Conservation (phyloP, 495 filamentous ascomycete genomes). For the Acidiella bohemica region DNA sequence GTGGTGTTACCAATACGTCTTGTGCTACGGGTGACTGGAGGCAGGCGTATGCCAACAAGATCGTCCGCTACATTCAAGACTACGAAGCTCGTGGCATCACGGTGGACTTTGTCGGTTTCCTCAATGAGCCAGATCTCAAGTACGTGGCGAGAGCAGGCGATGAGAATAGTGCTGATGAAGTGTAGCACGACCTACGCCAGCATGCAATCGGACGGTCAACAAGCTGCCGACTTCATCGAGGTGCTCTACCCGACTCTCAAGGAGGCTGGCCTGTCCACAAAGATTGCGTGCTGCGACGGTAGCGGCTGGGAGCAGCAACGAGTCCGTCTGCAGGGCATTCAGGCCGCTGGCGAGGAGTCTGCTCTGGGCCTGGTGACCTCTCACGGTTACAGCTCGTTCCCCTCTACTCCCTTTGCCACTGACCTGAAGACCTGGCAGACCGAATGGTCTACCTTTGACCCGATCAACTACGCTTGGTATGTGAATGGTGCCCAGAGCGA, state of each 20-base stretch:
- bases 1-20: conserved; percentile 34
- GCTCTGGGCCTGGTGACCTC: conserved; percentile 34
- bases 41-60: conserved; percentile 41
- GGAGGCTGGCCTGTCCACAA: conserved; percentile 26
- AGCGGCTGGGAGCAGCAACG: conserved; percentile 34
- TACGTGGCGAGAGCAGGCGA: no score
- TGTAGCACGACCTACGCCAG: conserved; percentile 30
- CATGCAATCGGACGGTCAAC: conserved; percentile 35
- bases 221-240: conserved; percentile 38
- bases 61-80: conserved; percentile 39
- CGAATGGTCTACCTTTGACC: conserved; percentile 38
- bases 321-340: conserved; percentile 30
- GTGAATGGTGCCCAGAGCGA: conserved; percentile 35
- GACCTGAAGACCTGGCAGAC: conserved; percentile 36
- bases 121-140: conserved; percentile 43
- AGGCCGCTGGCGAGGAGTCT: conserved; percentile 30
- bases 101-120: conserved; percentile 39
- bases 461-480: conserved; percentile 36
- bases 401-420: conserved; percentile 30
- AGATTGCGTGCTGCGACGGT: conserved; percentile 40
- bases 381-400: conserved; percentile 36
- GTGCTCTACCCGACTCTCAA: conserved; percentile 33
- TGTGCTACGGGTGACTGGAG: conserved; percentile 41
- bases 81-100: conserved; percentile 39
- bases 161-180: no score